Evolutionary conservation across 2,329 filamentous ascomycete species (phyloP), one percentile per base, ranked within the genome.

Genomic region (Fusarium sp.): DNA sequence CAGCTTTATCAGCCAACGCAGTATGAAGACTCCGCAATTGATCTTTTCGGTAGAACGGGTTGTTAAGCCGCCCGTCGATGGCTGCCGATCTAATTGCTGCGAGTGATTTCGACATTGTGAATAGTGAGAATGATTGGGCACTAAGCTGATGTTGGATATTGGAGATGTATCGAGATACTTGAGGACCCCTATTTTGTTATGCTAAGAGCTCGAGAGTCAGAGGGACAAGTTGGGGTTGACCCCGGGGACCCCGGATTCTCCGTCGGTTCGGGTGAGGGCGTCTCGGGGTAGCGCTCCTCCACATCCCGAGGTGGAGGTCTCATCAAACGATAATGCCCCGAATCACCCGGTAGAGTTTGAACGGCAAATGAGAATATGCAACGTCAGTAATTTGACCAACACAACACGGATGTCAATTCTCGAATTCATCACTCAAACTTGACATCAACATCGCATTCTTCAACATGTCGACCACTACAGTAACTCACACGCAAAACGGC

Each of bases 1-100:
- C 24, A 8, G 75, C 67, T 18, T 70, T 66, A 12, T 75, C 63
- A 0, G 67, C 64, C 14, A 77, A 41, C 0, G 62, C 33, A n/a
- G 24, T 59, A 36, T 77, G 75, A 9, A 77, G 63, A 22, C 49
- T 52, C 7, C 65, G 55, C 3, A 77, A 44, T 28, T 76, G 75
- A 15, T 65, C 66, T 17, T 77, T 77, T n/a, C 69, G 69, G 44
- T 74, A 77, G 56, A 73, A 69, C 3, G 71, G 70, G 14, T 77
- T 77, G 20, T 73, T 68, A 4, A 61, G 44, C 7, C 75, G 67
- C 57, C 75, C 75, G 39, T 77, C 75, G 3, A 73, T 58, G 47
- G 72, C 68, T 17, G 75, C 55, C 18, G 75, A 74, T 26, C 72
- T 72, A 31, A 74, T 49, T 47, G 68, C 63, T 42, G 65, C 33